These are phyloP conservation scores for Ilex paraguariensis DNA, from an alignment of 305 asterid genomes.

Conservation along the genomic window DNA sequence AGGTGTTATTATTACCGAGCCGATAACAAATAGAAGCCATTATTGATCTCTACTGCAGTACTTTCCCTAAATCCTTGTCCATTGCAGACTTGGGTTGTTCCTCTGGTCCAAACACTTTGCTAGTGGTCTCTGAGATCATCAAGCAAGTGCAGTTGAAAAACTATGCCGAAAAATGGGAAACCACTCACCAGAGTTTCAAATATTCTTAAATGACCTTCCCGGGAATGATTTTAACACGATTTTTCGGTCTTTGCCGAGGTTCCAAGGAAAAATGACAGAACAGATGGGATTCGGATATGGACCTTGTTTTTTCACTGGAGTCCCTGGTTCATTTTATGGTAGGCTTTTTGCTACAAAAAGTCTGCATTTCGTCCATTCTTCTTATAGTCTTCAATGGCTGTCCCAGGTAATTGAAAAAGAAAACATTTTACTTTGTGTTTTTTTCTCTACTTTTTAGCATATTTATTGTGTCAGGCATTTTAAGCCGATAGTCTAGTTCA, in stretches of 20 bases:
- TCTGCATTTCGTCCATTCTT: slow-evolving; percentile 26
- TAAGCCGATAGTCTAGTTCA: no score
- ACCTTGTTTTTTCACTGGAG: slow-evolving; percentile 14
- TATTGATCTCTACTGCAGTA: not conserved
- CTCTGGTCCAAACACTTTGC: slow-evolving; percentile 25
- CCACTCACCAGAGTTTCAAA: slow-evolving; percentile 12
- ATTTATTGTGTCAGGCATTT: no score
- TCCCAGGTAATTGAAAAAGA: slow-evolving; percentile 22
- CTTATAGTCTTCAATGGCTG: slow-evolving; percentile 39
- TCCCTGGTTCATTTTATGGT: slow-evolving; percentile 30
- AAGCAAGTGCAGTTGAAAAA: slow-evolving; percentile 10
- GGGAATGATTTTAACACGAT: slow-evolving; percentile 22
- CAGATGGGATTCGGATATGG: slow-evolving; percentile 1
- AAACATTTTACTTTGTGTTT: no score
- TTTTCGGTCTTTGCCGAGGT: slow-evolving; percentile 14
- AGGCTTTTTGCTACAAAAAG: slow-evolving; percentile 27
- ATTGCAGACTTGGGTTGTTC: slow-evolving; percentile 30
- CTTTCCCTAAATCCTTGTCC: slow-evolving; percentile 11
- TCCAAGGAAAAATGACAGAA: not conserved
- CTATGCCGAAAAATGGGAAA: slow-evolving; percentile 11
- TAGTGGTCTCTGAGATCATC: slow-evolving; percentile 12
- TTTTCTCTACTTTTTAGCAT: no score
- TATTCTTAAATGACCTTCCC: slow-evolving; percentile 23
- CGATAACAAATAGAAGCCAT: slow-evolving; percentile 17
- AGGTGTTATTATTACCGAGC: slow-evolving; percentile 17